Evolutionary conservation across 768 basidiomycete species (phyloP).

Genomic region (Mycena filopes): DNA sequence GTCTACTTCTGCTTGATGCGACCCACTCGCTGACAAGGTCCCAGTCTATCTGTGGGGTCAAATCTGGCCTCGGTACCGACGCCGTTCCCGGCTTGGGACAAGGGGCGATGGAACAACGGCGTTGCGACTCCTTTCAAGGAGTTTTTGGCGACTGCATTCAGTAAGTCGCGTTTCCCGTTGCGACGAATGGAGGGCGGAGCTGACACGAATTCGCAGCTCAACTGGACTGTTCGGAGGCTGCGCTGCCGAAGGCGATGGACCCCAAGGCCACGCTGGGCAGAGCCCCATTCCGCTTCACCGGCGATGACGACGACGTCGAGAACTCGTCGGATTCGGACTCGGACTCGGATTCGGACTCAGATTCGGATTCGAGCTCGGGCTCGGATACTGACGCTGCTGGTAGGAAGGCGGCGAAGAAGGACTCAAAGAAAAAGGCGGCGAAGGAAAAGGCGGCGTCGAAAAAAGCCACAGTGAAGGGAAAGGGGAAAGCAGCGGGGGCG

Average conservation of each 20-base stretch:
- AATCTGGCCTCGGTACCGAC: neutral
- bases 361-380: neutral
- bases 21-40: neutral
- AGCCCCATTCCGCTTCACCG: no score
- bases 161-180: constrained; percentile 9
- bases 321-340: neutral
- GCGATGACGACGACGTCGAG: neutral
- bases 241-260: neutral
- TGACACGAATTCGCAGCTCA: neutral
- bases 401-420: neutral
- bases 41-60: constrained; percentile 1
- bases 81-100: neutral
- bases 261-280: neutral
- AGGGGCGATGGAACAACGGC: neutral
- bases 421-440: neutral
- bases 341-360: neutral
- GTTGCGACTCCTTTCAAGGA: neutral
- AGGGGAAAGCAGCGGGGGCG: no score
- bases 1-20: neutral
- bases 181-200: neutral
- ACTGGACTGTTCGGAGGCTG: neutral
- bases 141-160: constrained; percentile 15
- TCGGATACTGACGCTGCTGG: neutral
- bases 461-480: neutral
- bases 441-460: neutral